A percentile compares a stretch with the other conserved stretches of the same genome.
These are phyloP conservation scores for Eimeria falciformis DNA, from an alignment of 169 alveolate genomes.

Conservation along the genomic window DNA sequence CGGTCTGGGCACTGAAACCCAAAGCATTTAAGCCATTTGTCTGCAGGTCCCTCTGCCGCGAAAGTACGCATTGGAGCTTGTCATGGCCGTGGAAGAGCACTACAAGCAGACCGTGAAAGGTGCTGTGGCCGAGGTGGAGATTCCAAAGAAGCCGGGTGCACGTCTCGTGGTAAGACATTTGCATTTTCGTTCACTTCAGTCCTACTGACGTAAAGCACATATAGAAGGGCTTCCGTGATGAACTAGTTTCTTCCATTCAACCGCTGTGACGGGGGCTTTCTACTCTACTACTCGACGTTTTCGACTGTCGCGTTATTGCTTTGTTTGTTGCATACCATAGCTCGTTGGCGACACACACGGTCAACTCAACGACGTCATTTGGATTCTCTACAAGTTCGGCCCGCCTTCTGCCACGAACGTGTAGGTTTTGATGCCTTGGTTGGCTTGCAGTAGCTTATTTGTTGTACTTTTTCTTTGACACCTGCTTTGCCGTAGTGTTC, in stretches of 20 bases:
- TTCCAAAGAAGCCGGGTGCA: constrained; percentile 68
- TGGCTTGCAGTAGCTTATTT: not conserved
- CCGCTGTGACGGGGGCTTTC: not conserved
- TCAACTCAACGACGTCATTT: constrained; percentile 92
- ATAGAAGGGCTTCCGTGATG: too few relatives aligned
- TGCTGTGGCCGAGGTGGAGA: constrained; percentile 73
- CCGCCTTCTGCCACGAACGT: constrained; percentile 90
- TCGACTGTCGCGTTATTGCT: not conserved
- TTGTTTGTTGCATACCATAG: not conserved
- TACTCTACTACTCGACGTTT: not conserved
- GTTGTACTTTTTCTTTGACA: not conserved
- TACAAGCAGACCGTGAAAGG: constrained; percentile 74
- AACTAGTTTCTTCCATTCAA: not conserved
- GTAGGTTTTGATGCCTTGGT: constrained; percentile 19
- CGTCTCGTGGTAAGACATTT: constrained; percentile 66
- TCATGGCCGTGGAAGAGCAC: constrained; percentile 71
- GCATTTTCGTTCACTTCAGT: not conserved
- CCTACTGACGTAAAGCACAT: not conserved
- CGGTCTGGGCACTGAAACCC: not conserved
- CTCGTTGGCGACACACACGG: constrained; percentile 93
- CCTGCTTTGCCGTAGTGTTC: not conserved
- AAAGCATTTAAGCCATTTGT: not conserved
- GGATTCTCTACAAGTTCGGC: constrained; percentile 92
- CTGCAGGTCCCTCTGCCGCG: constrained; percentile 74
- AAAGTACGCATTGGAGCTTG: constrained; percentile 74